Percentiles rank a stretch among this genome's conserved stretches.
Evolutionary conservation across 2,329 filamentous ascomycete genomes (phyloP).

Genomic region (Fusarium mexicanum): DNA sequence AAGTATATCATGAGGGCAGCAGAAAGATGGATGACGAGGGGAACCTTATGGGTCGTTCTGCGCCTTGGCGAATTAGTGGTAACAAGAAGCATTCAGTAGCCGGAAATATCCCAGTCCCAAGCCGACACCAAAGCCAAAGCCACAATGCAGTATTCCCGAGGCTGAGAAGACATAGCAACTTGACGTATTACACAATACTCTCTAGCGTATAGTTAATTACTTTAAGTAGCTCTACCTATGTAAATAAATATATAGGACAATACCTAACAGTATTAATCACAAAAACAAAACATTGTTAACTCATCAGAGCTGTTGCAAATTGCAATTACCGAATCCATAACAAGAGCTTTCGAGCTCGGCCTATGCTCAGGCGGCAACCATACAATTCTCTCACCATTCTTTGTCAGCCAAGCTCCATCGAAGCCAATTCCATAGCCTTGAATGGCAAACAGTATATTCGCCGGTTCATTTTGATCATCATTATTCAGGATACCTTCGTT

Average conservation of each 20-base stretch:
- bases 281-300: not conserved
- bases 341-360: not conserved
- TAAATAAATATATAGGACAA: not conserved
- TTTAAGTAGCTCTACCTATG: not conserved
- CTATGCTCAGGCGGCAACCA: not conserved
- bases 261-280: not conserved
- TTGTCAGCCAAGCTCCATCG: not conserved
- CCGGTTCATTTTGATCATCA: not conserved
- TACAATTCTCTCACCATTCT: not conserved
- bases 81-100: not conserved
- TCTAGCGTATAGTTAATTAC: not conserved
- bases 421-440: not conserved
- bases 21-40: fast-evolving
- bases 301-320: not conserved
- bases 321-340: not conserved
- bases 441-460: not conserved
- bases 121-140: not conserved
- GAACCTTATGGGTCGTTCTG: not conserved
- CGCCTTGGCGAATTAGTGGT: fast-evolving
- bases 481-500: not conserved
- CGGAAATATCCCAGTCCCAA: not conserved
- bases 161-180: not conserved
- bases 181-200: not conserved
- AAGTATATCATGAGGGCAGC: fast-evolving
- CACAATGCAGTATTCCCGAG: not conserved